Evolutionary conservation across 495 filamentous ascomycete species (phyloP).

Genomic region (Baudoinia panamericana): DNA sequence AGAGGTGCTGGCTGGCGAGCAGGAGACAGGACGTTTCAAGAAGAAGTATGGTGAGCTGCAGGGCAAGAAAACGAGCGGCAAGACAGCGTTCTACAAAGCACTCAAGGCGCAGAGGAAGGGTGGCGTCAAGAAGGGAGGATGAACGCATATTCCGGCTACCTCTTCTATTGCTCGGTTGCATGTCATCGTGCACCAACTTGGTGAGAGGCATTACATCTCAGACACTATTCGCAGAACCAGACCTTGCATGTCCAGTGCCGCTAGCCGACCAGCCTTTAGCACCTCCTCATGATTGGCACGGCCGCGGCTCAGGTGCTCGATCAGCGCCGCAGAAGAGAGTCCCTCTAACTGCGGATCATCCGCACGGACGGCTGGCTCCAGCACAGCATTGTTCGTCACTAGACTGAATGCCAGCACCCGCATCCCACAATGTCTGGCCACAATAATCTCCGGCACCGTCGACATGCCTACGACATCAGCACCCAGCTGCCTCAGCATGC

Average conservation of each 20-base stretch:
- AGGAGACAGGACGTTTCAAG: constrained; percentile 47
- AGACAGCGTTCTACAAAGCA: constrained; percentile 57
- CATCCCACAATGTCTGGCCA: constrained; percentile 57
- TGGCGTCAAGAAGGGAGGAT: constrained; percentile 17
- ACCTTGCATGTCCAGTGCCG: constrained; percentile 55
- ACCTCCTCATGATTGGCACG: constrained; percentile 65
- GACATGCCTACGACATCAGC: constrained; percentile 71
- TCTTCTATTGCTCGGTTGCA: not conserved
- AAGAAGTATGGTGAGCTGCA: constrained; percentile 61
- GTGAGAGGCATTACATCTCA: constrained; percentile 19
- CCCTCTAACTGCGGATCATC: constrained; percentile 35
- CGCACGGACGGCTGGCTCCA: constrained; percentile 50
- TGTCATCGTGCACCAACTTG: not conserved
- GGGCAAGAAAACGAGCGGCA: constrained; percentile 52
- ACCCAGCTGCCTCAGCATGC: constrained; percentile 52
- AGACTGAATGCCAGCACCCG: constrained; percentile 60
- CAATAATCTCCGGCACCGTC: constrained; percentile 64
- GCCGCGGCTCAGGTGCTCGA: constrained; percentile 44
- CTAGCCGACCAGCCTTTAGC: constrained; percentile 46
- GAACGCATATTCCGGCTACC: too few relatives aligned
- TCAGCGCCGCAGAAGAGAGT: constrained; percentile 37
- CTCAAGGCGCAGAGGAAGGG: constrained; percentile 43
- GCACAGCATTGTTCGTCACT: constrained; percentile 61
- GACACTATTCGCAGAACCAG: constrained; percentile 31
- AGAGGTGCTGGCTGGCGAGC: constrained; percentile 60